These are phyloP conservation scores for Elaeagnus macrophylla DNA, from an alignment of 306 rosid genomes.

Conservation along the genomic window DNA sequence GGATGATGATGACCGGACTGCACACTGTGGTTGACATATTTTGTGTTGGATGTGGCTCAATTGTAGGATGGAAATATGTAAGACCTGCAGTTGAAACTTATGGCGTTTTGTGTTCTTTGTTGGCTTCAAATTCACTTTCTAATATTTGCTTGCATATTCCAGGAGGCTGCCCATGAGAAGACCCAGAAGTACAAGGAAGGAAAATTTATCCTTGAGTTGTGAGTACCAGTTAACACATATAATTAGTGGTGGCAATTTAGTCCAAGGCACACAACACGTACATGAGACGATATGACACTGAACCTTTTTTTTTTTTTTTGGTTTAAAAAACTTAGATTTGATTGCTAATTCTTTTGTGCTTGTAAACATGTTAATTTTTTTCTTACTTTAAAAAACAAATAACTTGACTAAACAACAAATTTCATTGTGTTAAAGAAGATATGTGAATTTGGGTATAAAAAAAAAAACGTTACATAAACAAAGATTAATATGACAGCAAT, in stretches of 20 bases:
- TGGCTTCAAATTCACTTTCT: slow-evolving; percentile 3
- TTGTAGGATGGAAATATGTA: slow-evolving; percentile 85
- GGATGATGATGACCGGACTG: slow-evolving; percentile 63
- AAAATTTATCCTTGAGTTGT: slow-evolving; percentile 70
- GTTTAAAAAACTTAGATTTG: too few species aligned
- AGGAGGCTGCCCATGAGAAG: slow-evolving; percentile 59
- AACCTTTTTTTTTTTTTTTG: too few species aligned
- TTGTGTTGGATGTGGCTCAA: slow-evolving; percentile 62
- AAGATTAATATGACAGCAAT: too few species aligned
- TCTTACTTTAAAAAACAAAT: too few species aligned
- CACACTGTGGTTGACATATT: slow-evolving; percentile 69
- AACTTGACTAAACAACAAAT: too few species aligned
- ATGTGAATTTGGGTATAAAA: too few species aligned
- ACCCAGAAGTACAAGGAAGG: slow-evolving; percentile 70
- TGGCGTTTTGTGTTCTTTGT: background rate
- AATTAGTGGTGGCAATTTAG: too few species aligned
- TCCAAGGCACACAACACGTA: too few species aligned
- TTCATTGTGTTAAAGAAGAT: too few species aligned
- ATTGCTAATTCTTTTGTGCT: too few species aligned
- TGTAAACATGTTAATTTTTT: too few species aligned
- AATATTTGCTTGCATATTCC: slow-evolving; percentile 1
- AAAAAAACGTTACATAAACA: too few species aligned
- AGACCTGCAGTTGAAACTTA: slow-evolving; percentile 11
- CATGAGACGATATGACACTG: background rate
- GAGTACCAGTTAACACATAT: background rate